Evolutionary conservation across 2,329 filamentous ascomycete genomes (phyloP).

Genomic region (Sclerotiophoma versabilis): DNA sequence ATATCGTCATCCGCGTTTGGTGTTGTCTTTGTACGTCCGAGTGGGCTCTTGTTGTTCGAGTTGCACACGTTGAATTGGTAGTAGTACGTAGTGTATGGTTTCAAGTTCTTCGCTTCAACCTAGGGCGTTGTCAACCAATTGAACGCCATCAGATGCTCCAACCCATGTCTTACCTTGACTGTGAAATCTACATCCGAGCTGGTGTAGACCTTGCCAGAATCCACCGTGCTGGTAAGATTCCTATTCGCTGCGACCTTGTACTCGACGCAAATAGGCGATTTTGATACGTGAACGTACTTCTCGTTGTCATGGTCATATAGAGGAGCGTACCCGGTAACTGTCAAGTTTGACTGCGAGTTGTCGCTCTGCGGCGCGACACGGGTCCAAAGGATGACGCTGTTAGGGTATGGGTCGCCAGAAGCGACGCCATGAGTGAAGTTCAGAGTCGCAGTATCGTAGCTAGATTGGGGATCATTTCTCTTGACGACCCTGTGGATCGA

Average conservation of each 20-base stretch:
- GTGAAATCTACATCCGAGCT: slow-evolving; percentile 79
- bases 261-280: slow-evolving; percentile 70
- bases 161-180: slow-evolving; percentile 62
- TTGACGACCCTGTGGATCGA: slow-evolving; percentile 68
- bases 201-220: slow-evolving; percentile 69
- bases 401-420: slow-evolving; percentile 55
- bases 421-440: slow-evolving; percentile 56
- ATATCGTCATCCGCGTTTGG: slow-evolving; percentile 65
- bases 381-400: slow-evolving; percentile 49
- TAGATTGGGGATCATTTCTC: slow-evolving; percentile 49
- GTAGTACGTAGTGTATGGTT: slow-evolving; percentile 71
- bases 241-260: slow-evolving; percentile 65
- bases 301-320: slow-evolving; percentile 63
- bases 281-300: slow-evolving; percentile 61
- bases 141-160: background rate
- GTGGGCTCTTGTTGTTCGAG: slow-evolving; percentile 65
- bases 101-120: slow-evolving; percentile 69
- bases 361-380: slow-evolving; percentile 48
- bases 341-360: slow-evolving; percentile 53
- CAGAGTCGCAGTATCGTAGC: slow-evolving; percentile 31
- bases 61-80: slow-evolving; percentile 75
- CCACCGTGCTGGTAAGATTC: slow-evolving; percentile 57
- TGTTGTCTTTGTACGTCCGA: slow-evolving; percentile 75
- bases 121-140: slow-evolving; percentile 36
- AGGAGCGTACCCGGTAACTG: slow-evolving; percentile 63